Evolutionary conservation across 2,329 filamentous ascomycete genomes (phyloP), one percentile per base, ranked within the genome.

Genomic region (Mycogone perniciosa): DNA sequence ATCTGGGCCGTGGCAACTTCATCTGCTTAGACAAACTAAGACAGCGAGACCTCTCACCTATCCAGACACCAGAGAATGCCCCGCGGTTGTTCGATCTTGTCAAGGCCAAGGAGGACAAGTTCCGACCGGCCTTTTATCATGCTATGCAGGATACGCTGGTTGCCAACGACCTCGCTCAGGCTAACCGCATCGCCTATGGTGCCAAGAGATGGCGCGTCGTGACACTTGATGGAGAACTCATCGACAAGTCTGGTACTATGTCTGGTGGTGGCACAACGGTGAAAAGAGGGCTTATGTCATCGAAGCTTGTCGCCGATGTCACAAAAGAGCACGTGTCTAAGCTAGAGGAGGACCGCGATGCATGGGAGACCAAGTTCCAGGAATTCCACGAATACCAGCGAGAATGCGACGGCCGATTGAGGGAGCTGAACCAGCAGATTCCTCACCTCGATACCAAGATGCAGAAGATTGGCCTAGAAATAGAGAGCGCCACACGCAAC

Each of bases 221-320:
- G 38, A 99, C 93, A 0, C 80, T 99, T 2, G 89, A 91, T 54
- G 93, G 93, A 44, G 91, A 96, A 67, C 79, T 99, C 47, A 97
- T 99, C 59, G 93, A 99, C 72, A 95, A 95, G 66, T 96, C 92
- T 1, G 93, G 93, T 76, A 97, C 93, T 34, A 97, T 99, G 93
- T 96, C 89, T 52, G 93, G 93, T 75, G 93, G 93, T 76, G 93
- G 93, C 51, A 92, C 82, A 42, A 88, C 88, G 11, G 88, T 93
- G 51, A 91, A 92, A 60, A 89, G 85, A 64, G 95, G 95, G 1
- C 83, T 90, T 51, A 99, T 99, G 95, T 97, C 92, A 0, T 95
- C 91, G 8, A 97, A 96, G 70, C 83, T 95, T 42, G 85, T 88
- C n/a, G 81, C 88, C 1, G 89, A 95, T 52, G 87, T 86, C 11